Base-by-base conservation (phyloP, 169 alveolate genomes). In the Plasmodium gonderi region DNA sequence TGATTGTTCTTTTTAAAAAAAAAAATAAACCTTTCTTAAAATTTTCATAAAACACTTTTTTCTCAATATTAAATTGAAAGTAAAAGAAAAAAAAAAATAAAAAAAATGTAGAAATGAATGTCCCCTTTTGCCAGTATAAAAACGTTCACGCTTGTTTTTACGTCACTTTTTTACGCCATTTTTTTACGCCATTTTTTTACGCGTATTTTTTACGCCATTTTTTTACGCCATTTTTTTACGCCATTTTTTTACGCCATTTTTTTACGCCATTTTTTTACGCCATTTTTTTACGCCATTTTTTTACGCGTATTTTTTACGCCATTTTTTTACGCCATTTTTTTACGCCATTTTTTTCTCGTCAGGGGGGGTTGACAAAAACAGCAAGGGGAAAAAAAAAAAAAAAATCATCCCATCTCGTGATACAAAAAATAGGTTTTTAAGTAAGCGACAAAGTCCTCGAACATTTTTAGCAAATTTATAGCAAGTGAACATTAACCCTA, bases 81-180 rank as follows among this genome's bases (percentile, higher is more conserved):
- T n/a, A n/a, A n/a, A n/a, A n/a, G n/a, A n/a, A n/a, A n/a, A 60
- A 60, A 60, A 60, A 60, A 4, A 60, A 44, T 6, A 11, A 11
- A 7, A 44, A 44, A 44, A 44, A 44, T 44, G 11, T 44, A 6
- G 54, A 44, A 31, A 33, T 1, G 49, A 38, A 42, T 33, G 64
- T 51, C 89, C 91, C 91, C 91, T 80, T 80, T 80, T 80, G 38
- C 44, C 91, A 80, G 79, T 80, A 80, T 79, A 80, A 60, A n/a
- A n/a, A n/a, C n/a, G n/a, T n/a, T n/a, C n/a, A n/a, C n/a, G n/a
- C n/a, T n/a, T n/a, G n/a, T n/a, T n/a, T n/a, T n/a, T n/a, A n/a
- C n/a, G n/a, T n/a, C n/a, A n/a, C 26, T 36, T 60, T 60, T 20
- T 8, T 36, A 14, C 72, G 72, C 72, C 33, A 36, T n/a, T 64